Evolutionary conservation across 306 rosid species (phyloP).

Genomic region (Medicago ruthenica): DNA sequence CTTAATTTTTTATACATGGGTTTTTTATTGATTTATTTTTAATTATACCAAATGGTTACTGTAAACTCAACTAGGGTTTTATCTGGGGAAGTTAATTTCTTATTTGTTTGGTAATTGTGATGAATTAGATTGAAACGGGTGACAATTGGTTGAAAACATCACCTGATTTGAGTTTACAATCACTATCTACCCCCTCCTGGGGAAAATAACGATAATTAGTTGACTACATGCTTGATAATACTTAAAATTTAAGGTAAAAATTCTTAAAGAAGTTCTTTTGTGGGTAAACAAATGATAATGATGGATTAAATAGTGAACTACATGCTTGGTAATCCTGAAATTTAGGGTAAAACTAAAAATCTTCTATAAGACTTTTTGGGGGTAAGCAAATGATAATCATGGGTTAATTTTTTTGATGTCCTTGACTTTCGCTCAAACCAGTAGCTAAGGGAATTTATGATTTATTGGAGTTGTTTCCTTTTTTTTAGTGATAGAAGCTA

Average conservation of each 20-base stretch:
- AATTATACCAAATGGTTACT: neutral
- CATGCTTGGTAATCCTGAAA: neutral
- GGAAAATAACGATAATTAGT: neutral
- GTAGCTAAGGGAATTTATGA: neutral
- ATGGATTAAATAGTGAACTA: neutral
- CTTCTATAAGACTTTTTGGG: neutral
- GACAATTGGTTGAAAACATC: constrained; percentile 10
- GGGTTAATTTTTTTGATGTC: neutral
- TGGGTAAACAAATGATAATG: too few relatives aligned
- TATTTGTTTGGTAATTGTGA: neutral
- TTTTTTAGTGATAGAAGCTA: neutral
- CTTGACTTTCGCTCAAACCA: neutral
- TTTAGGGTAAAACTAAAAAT: neutral
- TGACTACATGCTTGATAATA: neutral
- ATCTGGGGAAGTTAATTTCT: neutral
- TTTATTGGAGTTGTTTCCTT: neutral
- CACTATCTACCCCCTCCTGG: neutral
- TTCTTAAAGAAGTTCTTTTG: too few relatives aligned
- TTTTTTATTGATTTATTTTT: neutral
- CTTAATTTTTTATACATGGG: neutral
- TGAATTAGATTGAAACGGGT: constrained; percentile 18
- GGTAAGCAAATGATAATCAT: neutral
- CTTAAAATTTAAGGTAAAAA: constrained; percentile 6
- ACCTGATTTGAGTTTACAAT: constrained; percentile 17
- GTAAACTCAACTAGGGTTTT: neutral